A percentile compares a stretch with the other conserved stretches of the same genome.
Conservation (phyloP, 2,329 filamentous ascomycete genomes). For the Talaromyces sp. region DNA sequence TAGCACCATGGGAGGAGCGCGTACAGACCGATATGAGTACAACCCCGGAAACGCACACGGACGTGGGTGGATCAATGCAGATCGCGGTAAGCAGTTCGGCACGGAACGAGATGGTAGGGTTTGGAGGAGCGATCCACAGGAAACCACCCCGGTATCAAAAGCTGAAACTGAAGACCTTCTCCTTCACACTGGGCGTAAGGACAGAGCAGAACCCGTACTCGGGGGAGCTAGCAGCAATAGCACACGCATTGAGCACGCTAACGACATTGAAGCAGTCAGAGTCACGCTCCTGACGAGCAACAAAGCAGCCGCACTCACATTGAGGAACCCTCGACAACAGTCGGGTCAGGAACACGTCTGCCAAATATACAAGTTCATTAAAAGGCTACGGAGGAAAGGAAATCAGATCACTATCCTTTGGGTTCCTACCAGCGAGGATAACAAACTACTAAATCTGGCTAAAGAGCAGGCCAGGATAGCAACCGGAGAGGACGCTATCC, state of each 20-base stretch:
- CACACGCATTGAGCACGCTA: not conserved
- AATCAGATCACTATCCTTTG: conserved; percentile 25
- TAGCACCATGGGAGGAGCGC: too few relatives aligned
- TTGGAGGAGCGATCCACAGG: not conserved
- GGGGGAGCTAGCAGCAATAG: not conserved
- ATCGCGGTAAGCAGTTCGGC: not conserved
- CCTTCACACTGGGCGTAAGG: not conserved
- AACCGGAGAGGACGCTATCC: not conserved
- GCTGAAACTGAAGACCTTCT: not conserved
- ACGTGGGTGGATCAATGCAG: not conserved
- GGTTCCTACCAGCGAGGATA: not conserved
- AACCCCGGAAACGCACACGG: not conserved
- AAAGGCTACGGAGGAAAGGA: conserved; percentile 24
- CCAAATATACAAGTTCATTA: conserved; percentile 27
- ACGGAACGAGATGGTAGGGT: not conserved
- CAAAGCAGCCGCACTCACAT: not conserved
- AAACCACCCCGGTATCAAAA: not conserved
- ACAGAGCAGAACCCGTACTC: not conserved
- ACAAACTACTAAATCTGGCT: not conserved
- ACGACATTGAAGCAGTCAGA: not conserved
- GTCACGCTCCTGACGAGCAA: not conserved
- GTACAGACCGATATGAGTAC: not conserved
- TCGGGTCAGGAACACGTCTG: conserved; percentile 24
- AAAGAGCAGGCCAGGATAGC: not conserved
- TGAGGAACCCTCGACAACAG: not conserved